Evolutionary conservation across 2,329 filamentous ascomycete genomes (phyloP).

Genomic region (Zarea fungicola): DNA sequence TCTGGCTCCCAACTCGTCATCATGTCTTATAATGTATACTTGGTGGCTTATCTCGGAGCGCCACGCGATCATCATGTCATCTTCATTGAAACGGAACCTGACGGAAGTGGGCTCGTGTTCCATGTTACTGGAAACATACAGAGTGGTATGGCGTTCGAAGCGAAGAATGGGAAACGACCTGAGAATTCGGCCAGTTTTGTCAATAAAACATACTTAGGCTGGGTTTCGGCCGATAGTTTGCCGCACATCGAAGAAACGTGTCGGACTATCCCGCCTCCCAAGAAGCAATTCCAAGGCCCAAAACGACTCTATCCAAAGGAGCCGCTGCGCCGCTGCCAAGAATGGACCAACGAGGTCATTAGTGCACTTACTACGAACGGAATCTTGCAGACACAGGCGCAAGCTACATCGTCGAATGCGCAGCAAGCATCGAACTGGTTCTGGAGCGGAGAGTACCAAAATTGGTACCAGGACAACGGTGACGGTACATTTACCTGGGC

Average conservation of each 20-base stretch:
- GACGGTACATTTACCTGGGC: not conserved
- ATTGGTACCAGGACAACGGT: not conserved
- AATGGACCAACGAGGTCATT: conserved; percentile 23
- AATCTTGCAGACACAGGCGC: not conserved
- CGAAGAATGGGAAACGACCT: conserved; percentile 16
- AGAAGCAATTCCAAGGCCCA: conserved; percentile 26
- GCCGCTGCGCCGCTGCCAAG: conserved; percentile 22
- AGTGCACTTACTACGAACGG: not conserved
- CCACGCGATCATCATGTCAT: conserved; percentile 23
- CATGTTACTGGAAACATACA: conserved; percentile 29
- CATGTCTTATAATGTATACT: not conserved
- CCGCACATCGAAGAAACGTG: conserved; percentile 19
- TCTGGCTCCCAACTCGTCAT: too few species aligned
- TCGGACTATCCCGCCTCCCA: conserved; percentile 19
- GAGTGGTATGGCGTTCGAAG: conserved; percentile 23
- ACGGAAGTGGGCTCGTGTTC: conserved; percentile 14
- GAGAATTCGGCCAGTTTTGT: conserved; percentile 18
- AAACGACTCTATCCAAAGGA: conserved; percentile 21
- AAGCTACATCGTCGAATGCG: not conserved
- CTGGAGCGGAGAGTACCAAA: not conserved
- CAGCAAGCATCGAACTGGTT: not conserved
- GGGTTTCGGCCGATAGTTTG: conserved; percentile 18
- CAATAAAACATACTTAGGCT: conserved; percentile 16
- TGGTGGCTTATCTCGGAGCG: conserved; percentile 10
- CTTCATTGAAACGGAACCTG: conserved; percentile 19